Percentiles rank a stretch among this genome's conserved stretches.
Conservation (phyloP, 2,329 filamentous ascomycete genomes). For the Aspergillus candidus region DNA sequence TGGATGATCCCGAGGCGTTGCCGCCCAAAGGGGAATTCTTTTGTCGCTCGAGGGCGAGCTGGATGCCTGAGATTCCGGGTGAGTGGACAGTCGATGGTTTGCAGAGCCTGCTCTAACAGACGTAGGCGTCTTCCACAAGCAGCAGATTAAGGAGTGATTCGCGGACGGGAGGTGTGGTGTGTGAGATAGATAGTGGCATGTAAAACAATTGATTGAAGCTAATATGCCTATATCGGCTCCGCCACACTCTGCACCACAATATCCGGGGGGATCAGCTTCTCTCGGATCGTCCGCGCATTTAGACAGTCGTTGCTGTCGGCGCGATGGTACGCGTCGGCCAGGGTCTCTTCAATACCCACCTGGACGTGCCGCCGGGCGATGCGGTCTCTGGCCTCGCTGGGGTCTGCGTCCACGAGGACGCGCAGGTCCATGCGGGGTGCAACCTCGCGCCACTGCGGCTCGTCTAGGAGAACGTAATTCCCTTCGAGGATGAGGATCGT, state of each 20-base stretch:
- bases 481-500: slow-evolving; percentile 17
- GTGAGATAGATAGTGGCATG: background rate
- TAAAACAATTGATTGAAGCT: background rate
- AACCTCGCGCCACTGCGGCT: slow-evolving; percentile 30
- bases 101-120: slow-evolving; percentile 1
- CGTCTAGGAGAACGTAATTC: slow-evolving; percentile 24
- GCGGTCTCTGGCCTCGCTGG: slow-evolving; percentile 30
- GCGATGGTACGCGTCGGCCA: slow-evolving; percentile 31
- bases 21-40: slow-evolving; percentile 54
- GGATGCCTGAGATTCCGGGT: slow-evolving; percentile 49
- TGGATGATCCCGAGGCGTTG: slow-evolving; percentile 45
- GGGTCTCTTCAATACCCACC: slow-evolving; percentile 37
- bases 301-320: slow-evolving; percentile 36
- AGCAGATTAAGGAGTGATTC: slow-evolving; percentile 39
- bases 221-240: background rate
- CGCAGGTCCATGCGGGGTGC: slow-evolving; percentile 34
- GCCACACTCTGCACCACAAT: slow-evolving; percentile 22
- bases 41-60: slow-evolving; percentile 42
- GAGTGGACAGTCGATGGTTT: slow-evolving; percentile 12
- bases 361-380: slow-evolving; percentile 36
- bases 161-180: background rate
- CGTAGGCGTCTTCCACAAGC: slow-evolving; percentile 43
- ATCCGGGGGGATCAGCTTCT: slow-evolving; percentile 22
- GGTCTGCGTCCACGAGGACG: slow-evolving; percentile 38
- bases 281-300: slow-evolving; percentile 28